Conservation (phyloP, 108 stramenopile species). For the Skeletonema costatum region DNA sequence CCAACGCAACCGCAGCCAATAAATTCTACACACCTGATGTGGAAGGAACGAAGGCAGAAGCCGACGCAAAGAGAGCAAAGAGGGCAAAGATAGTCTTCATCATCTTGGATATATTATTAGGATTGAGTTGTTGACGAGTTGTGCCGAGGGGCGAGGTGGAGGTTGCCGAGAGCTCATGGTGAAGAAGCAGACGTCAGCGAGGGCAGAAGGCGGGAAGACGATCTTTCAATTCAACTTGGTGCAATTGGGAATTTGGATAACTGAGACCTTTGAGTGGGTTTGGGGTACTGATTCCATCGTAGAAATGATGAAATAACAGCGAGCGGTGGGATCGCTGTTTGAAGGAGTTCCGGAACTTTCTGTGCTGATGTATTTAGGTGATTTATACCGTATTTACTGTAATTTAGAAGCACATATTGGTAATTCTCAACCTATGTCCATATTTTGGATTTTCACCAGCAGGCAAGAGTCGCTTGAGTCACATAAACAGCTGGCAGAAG, state of each 20-base stretch:
- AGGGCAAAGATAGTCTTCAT: slow-evolving; percentile 29
- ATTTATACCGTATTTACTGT: too few relatives aligned
- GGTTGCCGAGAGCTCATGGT: neutral
- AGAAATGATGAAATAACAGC: too few relatives aligned
- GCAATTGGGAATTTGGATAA: neutral
- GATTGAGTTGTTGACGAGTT: neutral
- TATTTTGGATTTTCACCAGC: too few relatives aligned
- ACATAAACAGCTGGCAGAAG: too few relatives aligned
- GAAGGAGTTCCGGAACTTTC: too few relatives aligned
- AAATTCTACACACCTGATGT: slow-evolving; percentile 1
- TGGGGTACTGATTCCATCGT: neutral
- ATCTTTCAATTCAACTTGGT: slow-evolving; percentile 3
- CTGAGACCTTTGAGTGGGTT: neutral
- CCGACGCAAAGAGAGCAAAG: slow-evolving; percentile 15
- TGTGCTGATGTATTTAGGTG: too few relatives aligned
- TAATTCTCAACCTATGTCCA: too few relatives aligned
- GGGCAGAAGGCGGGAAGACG: slow-evolving; percentile 1
- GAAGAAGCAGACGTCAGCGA: slow-evolving; percentile 3
- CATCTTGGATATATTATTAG: neutral
- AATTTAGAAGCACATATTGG: too few relatives aligned
- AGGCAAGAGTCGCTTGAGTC: too few relatives aligned
- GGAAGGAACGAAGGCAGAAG: slow-evolving; percentile 20
- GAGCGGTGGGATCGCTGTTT: too few relatives aligned
- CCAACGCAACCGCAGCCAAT: neutral
- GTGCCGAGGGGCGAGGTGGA: neutral